A percentile compares a stretch with the other conserved stretches of the same genome.
Conservation (phyloP, 441 rosid genomes). For the Geranium incanum region DNA sequence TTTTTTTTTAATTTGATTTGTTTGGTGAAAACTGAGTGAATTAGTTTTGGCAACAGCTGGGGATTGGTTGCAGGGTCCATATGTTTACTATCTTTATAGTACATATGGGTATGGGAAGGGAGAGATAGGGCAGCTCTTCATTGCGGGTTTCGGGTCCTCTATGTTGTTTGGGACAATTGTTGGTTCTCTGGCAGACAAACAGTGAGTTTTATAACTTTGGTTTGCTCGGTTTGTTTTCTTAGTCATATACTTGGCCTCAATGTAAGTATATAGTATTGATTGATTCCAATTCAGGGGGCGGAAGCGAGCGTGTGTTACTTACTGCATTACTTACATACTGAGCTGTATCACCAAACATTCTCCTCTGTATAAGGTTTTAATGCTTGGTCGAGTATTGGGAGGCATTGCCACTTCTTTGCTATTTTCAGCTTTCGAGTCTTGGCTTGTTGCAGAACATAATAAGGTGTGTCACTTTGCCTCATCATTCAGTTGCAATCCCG, state of each 20-base stretch:
- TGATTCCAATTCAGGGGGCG: conserved; percentile 58
- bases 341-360: conserved; percentile 95
- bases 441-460: conserved; percentile 98
- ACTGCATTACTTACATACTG: conserved; percentile 46
- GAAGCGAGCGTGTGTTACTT: conserved; percentile 58
- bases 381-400: conserved; percentile 90
- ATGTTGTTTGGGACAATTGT: conserved; percentile 97
- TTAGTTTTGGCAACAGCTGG: conserved; percentile 60
- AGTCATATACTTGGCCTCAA: no score
- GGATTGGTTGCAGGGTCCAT: conserved; percentile 99
- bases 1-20: background rate
- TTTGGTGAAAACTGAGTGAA: background rate
- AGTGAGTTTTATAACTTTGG: conserved; percentile 37
- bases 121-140: conserved; percentile 90
- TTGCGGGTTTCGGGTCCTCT: conserved; percentile 97
- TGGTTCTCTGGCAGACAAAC: conserved; percentile 93
- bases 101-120: conserved; percentile 85
- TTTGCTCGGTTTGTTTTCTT: no score
- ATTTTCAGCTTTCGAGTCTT: conserved; percentile 90
- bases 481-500: background rate
- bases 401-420: conserved; percentile 95
- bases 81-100: conserved; percentile 79
- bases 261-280: no score
- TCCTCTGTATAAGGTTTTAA: conserved; percentile 75
- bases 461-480: conserved; percentile 39